Base-by-base conservation (phyloP, 2,329 filamentous ascomycete genomes). In the Fusarium agapanthi region DNA sequence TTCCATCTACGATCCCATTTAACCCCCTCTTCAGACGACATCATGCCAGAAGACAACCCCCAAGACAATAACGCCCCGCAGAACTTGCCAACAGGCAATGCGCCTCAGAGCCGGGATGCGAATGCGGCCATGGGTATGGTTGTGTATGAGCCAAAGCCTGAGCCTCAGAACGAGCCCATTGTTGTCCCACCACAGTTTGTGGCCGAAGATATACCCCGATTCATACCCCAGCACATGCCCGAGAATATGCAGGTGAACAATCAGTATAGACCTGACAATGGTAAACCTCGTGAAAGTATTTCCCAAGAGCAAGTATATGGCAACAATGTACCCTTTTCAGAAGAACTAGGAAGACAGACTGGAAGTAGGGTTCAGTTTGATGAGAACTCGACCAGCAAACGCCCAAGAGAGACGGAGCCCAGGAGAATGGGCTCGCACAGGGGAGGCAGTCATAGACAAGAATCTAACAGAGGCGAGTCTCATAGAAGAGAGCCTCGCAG, bases 341-440 rank as follows among this genome's bases (percentile, higher is more conserved):
- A n/a, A n/a, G 50, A 10, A 8, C 2, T 3, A 7, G 14, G 2
- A n/a, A 28, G 6, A 0, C 34, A 28, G 10, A 53, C 14, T 28
- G 24, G 18, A 13, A 53, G 24, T 2, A 22, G 20, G 11, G 34
- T 38, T 28, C 24, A 16, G 0, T 38, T 38, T 14, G 50, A 22
- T 3, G n/a, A 38, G 11, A 22, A 18, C 20, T 28, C n/a, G 5
- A 6, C 8, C 2, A 22, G 6, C 10, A 22, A 20, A 28, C 14
- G 14, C 10, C 10, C 20, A 15, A 18, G 47, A 34, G n/a, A 26
- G 12, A 20, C 8, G 5, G 47, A 35, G 3, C 1, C n/a, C 13
- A 0, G 16, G 2, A 34, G n/a, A 35, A 34, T 7, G 6, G 30
- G 3, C 9, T 51, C n/a, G 0, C 6, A 35, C 3, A 3, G 1